Evolutionary conservation across 352 stramenopile species (phyloP).

Genomic region (Pythium periplocum): DNA sequence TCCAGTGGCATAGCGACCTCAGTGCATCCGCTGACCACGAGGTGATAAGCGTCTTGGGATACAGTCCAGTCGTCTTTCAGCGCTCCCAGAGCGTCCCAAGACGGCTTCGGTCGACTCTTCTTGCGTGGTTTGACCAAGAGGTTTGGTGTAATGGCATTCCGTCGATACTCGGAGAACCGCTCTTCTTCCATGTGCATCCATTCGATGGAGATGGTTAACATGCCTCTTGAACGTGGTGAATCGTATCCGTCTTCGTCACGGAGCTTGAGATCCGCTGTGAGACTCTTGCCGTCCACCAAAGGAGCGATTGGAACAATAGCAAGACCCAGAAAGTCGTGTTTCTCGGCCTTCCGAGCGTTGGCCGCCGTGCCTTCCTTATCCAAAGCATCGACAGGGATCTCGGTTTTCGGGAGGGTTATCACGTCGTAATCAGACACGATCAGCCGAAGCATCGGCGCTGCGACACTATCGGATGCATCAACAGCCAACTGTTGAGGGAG

Average conservation of each 20-base stretch:
- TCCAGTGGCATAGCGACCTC: conserved; percentile 26
- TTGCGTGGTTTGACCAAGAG: conserved; percentile 13
- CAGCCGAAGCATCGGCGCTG: conserved; percentile 4
- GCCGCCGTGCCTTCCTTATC: conserved; percentile 8
- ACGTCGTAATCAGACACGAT: conserved; percentile 42
- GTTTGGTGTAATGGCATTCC: conserved; percentile 14
- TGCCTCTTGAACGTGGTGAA: conserved; percentile 26
- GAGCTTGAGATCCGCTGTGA: conserved; percentile 37
- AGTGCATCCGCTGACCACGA: background rate
- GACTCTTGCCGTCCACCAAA: conserved; percentile 34
- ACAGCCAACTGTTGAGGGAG: background rate
- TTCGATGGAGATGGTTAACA: conserved; percentile 45
- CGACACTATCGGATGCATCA: background rate
- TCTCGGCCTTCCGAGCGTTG: conserved; percentile 1
- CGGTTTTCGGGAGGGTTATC: conserved; percentile 9
- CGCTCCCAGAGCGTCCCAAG: background rate
- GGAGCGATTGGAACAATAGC: conserved; percentile 30
- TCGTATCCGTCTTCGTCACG: conserved; percentile 21
- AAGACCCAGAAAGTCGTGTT: conserved; percentile 41
- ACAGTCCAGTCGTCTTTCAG: background rate
- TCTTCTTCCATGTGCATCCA: conserved; percentile 37
- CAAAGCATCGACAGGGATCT: conserved; percentile 5
- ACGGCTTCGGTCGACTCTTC: conserved; percentile 10
- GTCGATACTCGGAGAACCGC: conserved; percentile 2
- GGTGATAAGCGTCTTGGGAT: background rate